Base-by-base conservation (phyloP, 2,329 filamentous ascomycete genomes). In the Berkeleyomyces basicola region DNA sequence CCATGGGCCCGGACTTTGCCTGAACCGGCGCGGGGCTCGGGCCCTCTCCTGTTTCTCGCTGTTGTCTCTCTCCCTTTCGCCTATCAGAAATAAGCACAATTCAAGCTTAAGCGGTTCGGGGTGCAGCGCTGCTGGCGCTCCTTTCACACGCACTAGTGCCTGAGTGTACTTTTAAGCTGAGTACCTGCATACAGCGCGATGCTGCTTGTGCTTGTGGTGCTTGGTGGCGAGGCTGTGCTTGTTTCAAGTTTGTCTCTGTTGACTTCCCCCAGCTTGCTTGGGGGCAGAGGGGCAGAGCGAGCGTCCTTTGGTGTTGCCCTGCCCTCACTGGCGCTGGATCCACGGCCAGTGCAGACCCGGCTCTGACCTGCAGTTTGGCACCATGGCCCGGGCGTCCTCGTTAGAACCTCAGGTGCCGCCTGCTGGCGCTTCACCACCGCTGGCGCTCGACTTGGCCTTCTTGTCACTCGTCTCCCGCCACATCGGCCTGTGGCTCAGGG, bases 221-320 rank as follows among this genome's bases (percentile, higher is more conserved):
- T 42, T 23, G 58, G 11, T 10, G 37, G 31, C 49, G 51, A 62
- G 60, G 60, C 60, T 57, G 60, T 62, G 60, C 60, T 62, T 62
- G 60, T 62, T 62, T 62, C 60, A 62, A 31, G 58, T 49, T 46
- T 49, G 49, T 53, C 49, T 53, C 49, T 53, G 49, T 53, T 33
- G 23, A 53, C 23, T 23, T 53, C 49, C 23, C 33, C 49, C 33
- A 36, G 33, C 31, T 33, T 7, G 1, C 9, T 7, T 9, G 42
- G n/a, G 9, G 42, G 42, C 10, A 43, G 23, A 23, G 23, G 23
- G 23, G 23, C 23, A 23, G 23, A 23, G 23, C 23, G 23, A 23
- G 23, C 23, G 23, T 23, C 2, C 23, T 1, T 23, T 23, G 2
- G 2, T 23, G 23, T 23, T 23, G 23, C 23, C 23, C 2, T 23